These are phyloP conservation scores for Antrodiella citrinella DNA, from an alignment of 768 basidiomycete species.

Conservation along the genomic window DNA sequence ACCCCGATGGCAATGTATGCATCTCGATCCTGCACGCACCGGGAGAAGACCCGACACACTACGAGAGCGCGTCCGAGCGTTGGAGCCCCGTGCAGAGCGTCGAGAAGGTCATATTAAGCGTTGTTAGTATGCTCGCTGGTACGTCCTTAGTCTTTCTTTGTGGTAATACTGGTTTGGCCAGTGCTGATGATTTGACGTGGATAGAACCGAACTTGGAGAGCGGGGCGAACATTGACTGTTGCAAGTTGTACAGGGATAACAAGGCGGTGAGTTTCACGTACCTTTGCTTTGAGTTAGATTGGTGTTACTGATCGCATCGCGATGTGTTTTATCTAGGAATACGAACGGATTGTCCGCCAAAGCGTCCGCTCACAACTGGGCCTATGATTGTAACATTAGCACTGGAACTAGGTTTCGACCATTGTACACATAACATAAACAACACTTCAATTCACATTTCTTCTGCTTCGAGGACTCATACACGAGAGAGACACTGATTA, in stretches of 20 bases:
- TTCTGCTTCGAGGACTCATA: too few relatives aligned
- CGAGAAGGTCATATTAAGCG: slow-evolving; percentile 92
- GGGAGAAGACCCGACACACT: slow-evolving; percentile 85
- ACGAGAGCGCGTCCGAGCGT: slow-evolving; percentile 90
- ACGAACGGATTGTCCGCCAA: slow-evolving; percentile 77
- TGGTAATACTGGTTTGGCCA: not conserved
- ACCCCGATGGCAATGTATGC: slow-evolving; percentile 93
- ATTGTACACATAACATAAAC: too few relatives aligned
- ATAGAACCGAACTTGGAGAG: slow-evolving; percentile 94
- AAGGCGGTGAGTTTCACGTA: slow-evolving; percentile 33
- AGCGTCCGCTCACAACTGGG: slow-evolving; percentile 85
- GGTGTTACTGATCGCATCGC: not conserved
- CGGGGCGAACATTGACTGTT: slow-evolving; percentile 95
- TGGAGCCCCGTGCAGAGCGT: slow-evolving; percentile 99
- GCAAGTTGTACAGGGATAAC: slow-evolving; percentile 93
- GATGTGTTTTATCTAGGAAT: slow-evolving; percentile 43
- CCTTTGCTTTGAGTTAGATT: too few relatives aligned
- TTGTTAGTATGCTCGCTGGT: slow-evolving; percentile 97
- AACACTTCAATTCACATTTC: too few relatives aligned
- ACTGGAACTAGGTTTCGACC: too few relatives aligned
- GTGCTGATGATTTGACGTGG: not conserved
- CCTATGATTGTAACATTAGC: slow-evolving; percentile 45
- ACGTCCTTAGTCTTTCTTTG: slow-evolving; percentile 15
- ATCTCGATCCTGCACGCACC: slow-evolving; percentile 97
- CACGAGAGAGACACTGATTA: too few relatives aligned